These are phyloP conservation scores for Lactuca saligna DNA, from an alignment of 129 eudicot species.

Conservation along the genomic window DNA sequence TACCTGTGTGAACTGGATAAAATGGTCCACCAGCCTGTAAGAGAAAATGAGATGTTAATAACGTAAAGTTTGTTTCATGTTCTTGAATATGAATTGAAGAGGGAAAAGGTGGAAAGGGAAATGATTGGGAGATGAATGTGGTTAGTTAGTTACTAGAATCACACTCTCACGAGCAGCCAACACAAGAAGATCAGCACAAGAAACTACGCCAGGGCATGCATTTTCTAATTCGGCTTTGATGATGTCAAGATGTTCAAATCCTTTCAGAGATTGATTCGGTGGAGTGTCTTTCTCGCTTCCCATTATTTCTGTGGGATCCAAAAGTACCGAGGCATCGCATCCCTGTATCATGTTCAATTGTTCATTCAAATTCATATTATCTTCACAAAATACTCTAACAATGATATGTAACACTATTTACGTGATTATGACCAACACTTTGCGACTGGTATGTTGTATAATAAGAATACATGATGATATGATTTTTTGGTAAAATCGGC, in stretches of 20 bases:
- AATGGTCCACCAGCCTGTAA: constrained; percentile 81
- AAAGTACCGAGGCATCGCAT: constrained; percentile 78
- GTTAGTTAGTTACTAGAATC: constrained; percentile 39
- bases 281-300: constrained; percentile 65
- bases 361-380: background rate
- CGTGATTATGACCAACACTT: background rate
- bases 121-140: background rate
- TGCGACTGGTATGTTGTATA: background rate
- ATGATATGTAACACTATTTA: background rate
- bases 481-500: background rate
- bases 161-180: constrained; percentile 78
- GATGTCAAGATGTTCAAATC: constrained; percentile 52
- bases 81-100: background rate
- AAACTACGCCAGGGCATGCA: constrained; percentile 70
- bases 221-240: constrained; percentile 58
- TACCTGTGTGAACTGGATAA: constrained; percentile 71
- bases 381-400: constrained; percentile 8
- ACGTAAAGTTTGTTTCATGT: background rate
- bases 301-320: constrained; percentile 55
- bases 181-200: constrained; percentile 77
- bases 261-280: constrained; percentile 60
- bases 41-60: constrained; percentile 1
- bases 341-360: constrained; percentile 42
- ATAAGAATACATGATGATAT: background rate
- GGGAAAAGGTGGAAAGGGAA: constrained; percentile 9